phyloP scores from a whole-genome alignment of 1,284 basidiomycete genomes.

The Volvariella volvacea region DNA sequence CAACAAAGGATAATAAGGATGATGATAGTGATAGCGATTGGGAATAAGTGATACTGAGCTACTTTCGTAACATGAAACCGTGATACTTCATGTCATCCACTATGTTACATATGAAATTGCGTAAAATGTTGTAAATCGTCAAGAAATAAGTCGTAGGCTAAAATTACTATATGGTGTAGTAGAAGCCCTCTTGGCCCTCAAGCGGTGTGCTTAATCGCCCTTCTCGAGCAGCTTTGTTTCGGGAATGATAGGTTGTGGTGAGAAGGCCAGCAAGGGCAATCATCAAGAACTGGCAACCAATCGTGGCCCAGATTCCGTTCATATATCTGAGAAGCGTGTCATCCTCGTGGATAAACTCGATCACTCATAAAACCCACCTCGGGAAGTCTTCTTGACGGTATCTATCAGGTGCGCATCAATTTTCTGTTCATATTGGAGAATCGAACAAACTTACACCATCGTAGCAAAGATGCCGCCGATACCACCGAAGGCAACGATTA shows the following conservation, averaged over 20 bases:
- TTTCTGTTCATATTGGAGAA: background rate
- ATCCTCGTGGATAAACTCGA: no score
- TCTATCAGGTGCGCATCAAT: constrained; percentile 21
- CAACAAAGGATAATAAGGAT: constrained; percentile 1
- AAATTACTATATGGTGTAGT: constrained; percentile 25
- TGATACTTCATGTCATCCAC: no score
- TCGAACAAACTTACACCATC: background rate
- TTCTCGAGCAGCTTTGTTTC: constrained; percentile 12
- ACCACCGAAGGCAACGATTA: constrained; percentile 35
- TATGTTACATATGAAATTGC: no score
- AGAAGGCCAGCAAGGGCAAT: constrained; percentile 29
- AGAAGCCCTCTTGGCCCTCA: constrained; percentile 26
- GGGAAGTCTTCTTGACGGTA: constrained; percentile 33
- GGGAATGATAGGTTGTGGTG: constrained; percentile 20
- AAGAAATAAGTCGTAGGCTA: no score
- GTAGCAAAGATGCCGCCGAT: constrained; percentile 35
- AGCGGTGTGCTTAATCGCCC: constrained; percentile 7
- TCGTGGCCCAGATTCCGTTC: constrained; percentile 32
- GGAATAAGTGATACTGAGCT: constrained; percentile 2
- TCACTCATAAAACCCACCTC: constrained; percentile 6
- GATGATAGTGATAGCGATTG: constrained; percentile 3
- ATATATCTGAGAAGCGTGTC: constrained; percentile 20
- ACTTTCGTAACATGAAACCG: no score
- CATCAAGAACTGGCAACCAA: constrained; percentile 26
- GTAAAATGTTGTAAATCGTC: no score